A percentile compares a stretch with the other conserved stretches of the same genome.
phyloP scores from a whole-genome alignment of 2,329 filamentous ascomycete genomes.

The Mycosphaerella sp. region DNA sequence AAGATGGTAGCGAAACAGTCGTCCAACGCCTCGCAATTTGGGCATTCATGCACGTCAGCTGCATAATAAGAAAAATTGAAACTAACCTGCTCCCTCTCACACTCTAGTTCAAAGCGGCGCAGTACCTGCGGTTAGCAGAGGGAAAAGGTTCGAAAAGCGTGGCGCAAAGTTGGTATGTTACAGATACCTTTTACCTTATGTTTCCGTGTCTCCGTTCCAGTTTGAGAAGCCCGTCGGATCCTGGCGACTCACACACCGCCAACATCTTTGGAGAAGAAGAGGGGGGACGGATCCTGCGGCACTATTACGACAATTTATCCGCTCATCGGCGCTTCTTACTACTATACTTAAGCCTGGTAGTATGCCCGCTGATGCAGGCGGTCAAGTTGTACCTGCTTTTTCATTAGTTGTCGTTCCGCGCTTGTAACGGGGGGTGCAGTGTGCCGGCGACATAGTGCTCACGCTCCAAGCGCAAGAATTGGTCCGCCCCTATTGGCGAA shows the following conservation, averaged over 20 bases:
- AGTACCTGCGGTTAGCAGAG: slow-evolving; percentile 89
- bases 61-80: slow-evolving; percentile 5
- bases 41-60: slow-evolving; percentile 24
- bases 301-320: not conserved
- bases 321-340: not conserved
- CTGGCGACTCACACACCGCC: not conserved
- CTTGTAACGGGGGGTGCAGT: too few species aligned
- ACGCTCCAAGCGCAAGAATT: not conserved
- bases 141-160: slow-evolving; percentile 81
- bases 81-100: slow-evolving; percentile 13
- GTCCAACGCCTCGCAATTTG: slow-evolving; percentile 14
- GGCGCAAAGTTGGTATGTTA: slow-evolving; percentile 86
- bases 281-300: too few species aligned
- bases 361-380: not conserved
- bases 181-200: not conserved
- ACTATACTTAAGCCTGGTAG: too few species aligned
- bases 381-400: slow-evolving; percentile 4
- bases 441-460: too few species aligned
- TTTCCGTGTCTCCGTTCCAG: too few species aligned
- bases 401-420: slow-evolving; percentile 2
- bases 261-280: too few species aligned
- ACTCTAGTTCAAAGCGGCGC: slow-evolving; percentile 67
- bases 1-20: slow-evolving; percentile 1
- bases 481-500: too few species aligned
- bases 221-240: not conserved